A percentile compares a stretch with the other conserved stretches of the same genome.
Conservation (phyloP, 768 basidiomycete species). For the Tricholoma furcatifolium region DNA sequence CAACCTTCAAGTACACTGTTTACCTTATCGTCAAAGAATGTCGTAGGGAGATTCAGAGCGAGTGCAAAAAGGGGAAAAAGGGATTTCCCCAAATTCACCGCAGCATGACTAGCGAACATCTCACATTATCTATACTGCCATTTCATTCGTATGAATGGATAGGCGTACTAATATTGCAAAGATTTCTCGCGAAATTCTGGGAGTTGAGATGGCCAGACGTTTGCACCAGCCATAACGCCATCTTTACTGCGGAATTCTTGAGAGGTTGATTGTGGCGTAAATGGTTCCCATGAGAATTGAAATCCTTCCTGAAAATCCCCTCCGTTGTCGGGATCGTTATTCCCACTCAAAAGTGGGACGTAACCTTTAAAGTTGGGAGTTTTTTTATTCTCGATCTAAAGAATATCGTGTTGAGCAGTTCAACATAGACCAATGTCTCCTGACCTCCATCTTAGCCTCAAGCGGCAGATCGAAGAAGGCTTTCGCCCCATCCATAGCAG, state of each 20-base stretch:
- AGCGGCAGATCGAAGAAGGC: conserved; percentile 69
- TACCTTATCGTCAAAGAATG: conserved; percentile 84
- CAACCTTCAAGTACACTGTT: too few species aligned
- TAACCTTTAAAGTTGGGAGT: too few species aligned
- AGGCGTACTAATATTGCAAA: conserved; percentile 66
- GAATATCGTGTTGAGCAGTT: not conserved
- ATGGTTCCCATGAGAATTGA: conserved; percentile 74
- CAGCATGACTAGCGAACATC: conserved; percentile 33
- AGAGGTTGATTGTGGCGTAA: conserved; percentile 26
- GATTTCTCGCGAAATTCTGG: conserved; percentile 59
- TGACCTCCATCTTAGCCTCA: too few species aligned
- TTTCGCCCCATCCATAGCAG: conserved; percentile 45
- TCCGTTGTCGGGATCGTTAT: conserved; percentile 69
- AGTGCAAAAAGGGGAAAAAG: conserved; percentile 88
- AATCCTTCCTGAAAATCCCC: conserved; percentile 94
- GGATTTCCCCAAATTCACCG: conserved; percentile 46
- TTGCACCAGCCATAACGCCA: conserved; percentile 67
- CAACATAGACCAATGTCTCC: not conserved
- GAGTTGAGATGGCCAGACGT: conserved; percentile 73
- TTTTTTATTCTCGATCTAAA: conserved; percentile 70
- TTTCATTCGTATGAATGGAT: not conserved
- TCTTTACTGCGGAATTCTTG: conserved; percentile 30
- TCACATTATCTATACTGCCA: too few species aligned
- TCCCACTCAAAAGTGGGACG: too few species aligned
- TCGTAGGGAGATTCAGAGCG: conserved; percentile 69